Evolutionary conservation across 495 filamentous ascomycete species (phyloP), one percentile per base, ranked within the genome.

Genomic region (Hypoxylon rickii): DNA sequence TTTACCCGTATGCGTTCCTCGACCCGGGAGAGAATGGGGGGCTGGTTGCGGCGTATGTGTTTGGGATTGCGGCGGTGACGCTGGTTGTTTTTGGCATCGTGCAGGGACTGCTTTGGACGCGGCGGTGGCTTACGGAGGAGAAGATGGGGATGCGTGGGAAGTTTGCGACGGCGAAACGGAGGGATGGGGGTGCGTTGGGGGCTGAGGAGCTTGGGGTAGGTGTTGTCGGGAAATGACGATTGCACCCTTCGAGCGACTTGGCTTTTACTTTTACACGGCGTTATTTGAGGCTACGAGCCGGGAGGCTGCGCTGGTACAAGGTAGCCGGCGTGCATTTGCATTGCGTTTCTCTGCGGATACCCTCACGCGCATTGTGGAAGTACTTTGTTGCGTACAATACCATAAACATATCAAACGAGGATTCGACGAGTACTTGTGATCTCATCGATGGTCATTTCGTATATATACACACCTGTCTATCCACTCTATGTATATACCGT

Each of bases 1-100:
- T 87, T 61, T 96, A 89, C 65, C 77, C 86, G 0, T 95, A 95
- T 68, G 55, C 58, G 39, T 95, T 95, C 74, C 75, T 94, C 0
- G 76, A 95, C 67, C 78, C 81, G 0, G 53, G n/a, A 3, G 66
- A 29, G 34, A 65, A 77, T 36, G 71, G 72, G 3, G 24, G 53
- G 1, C 61, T 63, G 0, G 79, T 87, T 3, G 79, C 77, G 0
- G 82, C 69, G 10, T 87, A 86, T 51, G 74, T 79, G 24, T 76
- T 86, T 55, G 85, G 83, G 1, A 89, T 95, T 46, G 73, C 84
- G 12, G 78, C 76, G 1, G 88, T 74, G 2, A 78, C 81, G n/a
- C 58, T 85, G 11, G 61, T 92, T 1, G 68, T 92, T 3, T 93
- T 90, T 58, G 71, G 72, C 5, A 18, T 86, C 40, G 72, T 79